Evolutionary conservation across 2,329 filamentous ascomycete genomes (phyloP), one percentile per base, ranked within the genome.

Genomic region (Alternaria viburni): DNA sequence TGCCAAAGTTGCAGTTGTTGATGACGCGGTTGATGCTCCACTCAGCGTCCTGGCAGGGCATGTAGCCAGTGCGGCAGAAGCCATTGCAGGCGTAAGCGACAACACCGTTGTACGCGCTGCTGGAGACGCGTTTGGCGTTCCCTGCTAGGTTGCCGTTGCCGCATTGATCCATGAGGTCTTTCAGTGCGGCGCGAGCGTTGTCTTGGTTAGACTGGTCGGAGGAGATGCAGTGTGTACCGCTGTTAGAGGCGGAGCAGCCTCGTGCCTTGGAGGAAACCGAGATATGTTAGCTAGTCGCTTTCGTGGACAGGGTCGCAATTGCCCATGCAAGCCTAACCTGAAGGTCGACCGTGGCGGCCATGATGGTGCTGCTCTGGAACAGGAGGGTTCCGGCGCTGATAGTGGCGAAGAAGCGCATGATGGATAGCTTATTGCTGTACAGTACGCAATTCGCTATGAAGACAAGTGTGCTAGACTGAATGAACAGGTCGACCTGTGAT

Each of bases 261-360:
- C 15, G 15, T 36, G 15, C 32, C 32, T 36, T 36, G 4, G 1
- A 5, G 15, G 32, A 36, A 36, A n/a, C 4, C 0, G 8, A 5
- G 3, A 5, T 4, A 36, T 36, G 15, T 36, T 10, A 36, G 32
- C 32, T 36, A 10, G 1, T 5, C 15, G 15, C 15, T 36, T 36
- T 36, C n/a, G 15, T 36, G 15, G 32, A 0, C 2, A 36, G 2
- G 15, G 15, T 36, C 15, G 15, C 0, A 8, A 36, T 36, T 36
- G 15, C 32, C n/a, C 15, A 36, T 3, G 32, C 0, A 36, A 36
- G 32, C 15, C 32, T 36, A 1, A 36, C 15, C 32, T 36, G 15
- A 36, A 36, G 32, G 32, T 36, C 8, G 8, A 36, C 32, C 15
- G 15, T 36, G 15, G 32, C 15, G 15, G 32, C 32, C 15, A 36